These are phyloP conservation scores for Helianthus tuberosus DNA, from an alignment of 129 eudicot species.

Conservation along the genomic window DNA sequence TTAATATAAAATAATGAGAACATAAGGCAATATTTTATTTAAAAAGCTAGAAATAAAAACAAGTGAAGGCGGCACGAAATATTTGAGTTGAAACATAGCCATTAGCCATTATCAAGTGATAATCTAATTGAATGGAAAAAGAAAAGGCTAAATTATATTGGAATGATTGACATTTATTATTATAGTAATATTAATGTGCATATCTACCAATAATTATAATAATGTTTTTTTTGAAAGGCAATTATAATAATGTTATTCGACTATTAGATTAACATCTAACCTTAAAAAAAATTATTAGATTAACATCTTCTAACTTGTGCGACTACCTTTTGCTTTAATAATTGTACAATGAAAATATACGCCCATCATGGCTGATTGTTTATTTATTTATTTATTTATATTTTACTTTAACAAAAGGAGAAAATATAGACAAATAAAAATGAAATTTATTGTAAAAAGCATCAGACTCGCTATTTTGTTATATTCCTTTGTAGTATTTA, in stretches of 20 bases:
- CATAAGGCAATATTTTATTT: neutral
- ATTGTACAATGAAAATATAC: slow-evolving; percentile 28
- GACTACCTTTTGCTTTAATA: slow-evolving; percentile 35
- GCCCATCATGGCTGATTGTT: slow-evolving; percentile 21
- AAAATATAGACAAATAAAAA: too few species aligned
- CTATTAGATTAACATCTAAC: too few species aligned
- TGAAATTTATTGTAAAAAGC: too few species aligned
- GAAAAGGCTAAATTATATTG: slow-evolving; percentile 30
- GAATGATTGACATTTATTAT: slow-evolving; percentile 36
- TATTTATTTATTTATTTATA: neutral
- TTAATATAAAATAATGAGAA: neutral
- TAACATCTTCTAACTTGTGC: slow-evolving; percentile 30
- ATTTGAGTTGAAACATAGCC: slow-evolving; percentile 33
- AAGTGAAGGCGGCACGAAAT: slow-evolving; percentile 5
- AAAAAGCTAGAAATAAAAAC: neutral
- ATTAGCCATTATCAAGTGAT: slow-evolving; percentile 41
- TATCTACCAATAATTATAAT: slow-evolving; percentile 2
- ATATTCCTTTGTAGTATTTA: too few species aligned
- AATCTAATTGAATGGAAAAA: slow-evolving; percentile 18
- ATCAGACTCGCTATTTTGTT: too few species aligned
- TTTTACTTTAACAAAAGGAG: too few species aligned
- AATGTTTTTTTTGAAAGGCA: too few species aligned
- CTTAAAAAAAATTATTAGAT: slow-evolving; percentile 14
- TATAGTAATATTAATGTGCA: slow-evolving; percentile 2
- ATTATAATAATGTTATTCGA: too few species aligned